These are phyloP conservation scores for Claviceps pazoutovae DNA, from an alignment of 2,329 filamentous ascomycete genomes.

Conservation along the genomic window DNA sequence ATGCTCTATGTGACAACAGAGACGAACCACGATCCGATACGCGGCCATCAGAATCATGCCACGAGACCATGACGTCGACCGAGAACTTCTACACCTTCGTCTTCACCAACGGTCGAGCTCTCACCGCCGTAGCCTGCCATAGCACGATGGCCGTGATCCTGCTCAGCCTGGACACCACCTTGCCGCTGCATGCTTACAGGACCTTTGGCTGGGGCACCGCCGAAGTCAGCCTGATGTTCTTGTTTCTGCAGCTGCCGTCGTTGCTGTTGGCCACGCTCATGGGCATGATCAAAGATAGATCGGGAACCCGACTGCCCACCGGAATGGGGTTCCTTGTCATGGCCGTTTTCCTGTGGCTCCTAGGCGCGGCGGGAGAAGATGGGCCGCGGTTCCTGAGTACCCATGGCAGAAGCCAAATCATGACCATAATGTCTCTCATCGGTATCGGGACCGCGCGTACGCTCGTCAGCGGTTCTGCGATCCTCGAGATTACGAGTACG, in stretches of 20 bases:
- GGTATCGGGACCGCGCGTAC: background rate
- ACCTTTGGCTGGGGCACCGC: conserved; percentile 1
- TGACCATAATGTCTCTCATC: background rate
- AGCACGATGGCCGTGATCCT: background rate
- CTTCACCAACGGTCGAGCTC: background rate
- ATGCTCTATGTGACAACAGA: background rate
- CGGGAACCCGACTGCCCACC: background rate
- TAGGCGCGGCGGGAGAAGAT: background rate
- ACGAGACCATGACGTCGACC: background rate
- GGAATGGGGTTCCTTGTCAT: background rate
- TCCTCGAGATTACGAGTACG: conserved; percentile 1
- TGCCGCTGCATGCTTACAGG: background rate
- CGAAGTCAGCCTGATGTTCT: background rate
- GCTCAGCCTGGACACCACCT: background rate
- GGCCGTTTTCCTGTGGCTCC: background rate
- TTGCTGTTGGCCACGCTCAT: background rate
- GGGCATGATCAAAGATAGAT: background rate
- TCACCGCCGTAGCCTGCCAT: background rate
- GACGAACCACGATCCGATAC: background rate
- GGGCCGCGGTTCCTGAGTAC: background rate
- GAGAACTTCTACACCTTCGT: background rate
- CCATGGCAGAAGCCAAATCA: background rate
- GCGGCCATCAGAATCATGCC: background rate
- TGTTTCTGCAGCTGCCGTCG: background rate
- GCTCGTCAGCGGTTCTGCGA: background rate